phyloP scores from a whole-genome alignment of 441 rosid genomes.

The Macaranga tanarius region DNA sequence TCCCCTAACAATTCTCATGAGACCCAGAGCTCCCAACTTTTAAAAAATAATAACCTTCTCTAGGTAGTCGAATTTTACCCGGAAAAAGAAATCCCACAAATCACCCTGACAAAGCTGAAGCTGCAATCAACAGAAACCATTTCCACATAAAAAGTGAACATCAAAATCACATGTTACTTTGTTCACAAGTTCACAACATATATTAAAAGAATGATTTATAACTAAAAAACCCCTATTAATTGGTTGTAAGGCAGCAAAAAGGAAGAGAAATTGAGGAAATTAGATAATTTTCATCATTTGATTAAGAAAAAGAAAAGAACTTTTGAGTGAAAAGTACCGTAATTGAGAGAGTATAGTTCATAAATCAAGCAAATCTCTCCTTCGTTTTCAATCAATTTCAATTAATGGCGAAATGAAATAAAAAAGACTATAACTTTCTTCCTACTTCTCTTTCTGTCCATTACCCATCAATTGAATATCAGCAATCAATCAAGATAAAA shows the following conservation, averaged over 20 bases:
- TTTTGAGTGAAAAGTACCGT: background rate
- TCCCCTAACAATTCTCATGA: constrained; percentile 98
- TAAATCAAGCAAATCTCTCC: background rate
- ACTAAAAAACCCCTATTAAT: too few species aligned
- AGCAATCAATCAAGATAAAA: background rate
- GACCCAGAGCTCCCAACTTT: constrained; percentile 61
- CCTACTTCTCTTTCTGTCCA: background rate
- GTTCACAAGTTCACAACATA: too few species aligned
- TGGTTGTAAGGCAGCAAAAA: constrained; percentile 11
- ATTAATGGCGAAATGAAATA: too few species aligned
- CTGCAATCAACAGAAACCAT: constrained; percentile 54
- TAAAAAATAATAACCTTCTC: constrained; percentile 62
- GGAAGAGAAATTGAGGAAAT: constrained; percentile 11
- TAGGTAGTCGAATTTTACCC: constrained; percentile 49
- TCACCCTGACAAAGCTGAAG: constrained; percentile 48
- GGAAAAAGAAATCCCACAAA: constrained; percentile 33
- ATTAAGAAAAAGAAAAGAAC: background rate
- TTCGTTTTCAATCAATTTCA: too few species aligned
- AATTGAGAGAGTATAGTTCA: background rate
- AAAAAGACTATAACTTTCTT: background rate
- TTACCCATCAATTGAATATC: too few species aligned
- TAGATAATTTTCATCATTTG: too few species aligned
- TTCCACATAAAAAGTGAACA: constrained; percentile 24
- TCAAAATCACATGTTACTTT: too few species aligned
- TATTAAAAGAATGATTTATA: too few species aligned